Base-by-base conservation (phyloP, 2,329 filamentous ascomycete species). In the Beauveria medogensis region DNA sequence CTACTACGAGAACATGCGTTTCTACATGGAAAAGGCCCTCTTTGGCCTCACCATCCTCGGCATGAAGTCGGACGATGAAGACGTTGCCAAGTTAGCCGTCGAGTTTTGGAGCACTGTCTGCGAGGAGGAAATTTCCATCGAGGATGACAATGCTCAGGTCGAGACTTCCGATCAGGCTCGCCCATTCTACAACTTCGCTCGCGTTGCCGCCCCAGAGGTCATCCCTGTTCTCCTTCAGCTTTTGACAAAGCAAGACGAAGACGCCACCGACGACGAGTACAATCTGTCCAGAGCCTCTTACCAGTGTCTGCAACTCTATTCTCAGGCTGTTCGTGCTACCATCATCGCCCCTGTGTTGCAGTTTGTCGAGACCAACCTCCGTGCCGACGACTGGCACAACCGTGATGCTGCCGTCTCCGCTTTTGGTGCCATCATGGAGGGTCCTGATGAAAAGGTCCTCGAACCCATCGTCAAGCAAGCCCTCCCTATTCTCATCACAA, bases 101-200 rank as follows among this genome's bases (percentile, higher is more conserved):
- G 94, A 99, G 74, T 99, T 99, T 79, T 99, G 94, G 94, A 97
- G 93, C 80, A 97, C 94, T n/a, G 94, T 99, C 54, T 99, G 94
- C 75, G 94, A 99, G 74, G 94, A 99, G 77, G 94, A 99, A 76
- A 93, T 97, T 69, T 89, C 89, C 65, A 97, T 99, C 69, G 94
- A 99, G 72, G 94, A 99, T 71, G 94, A 99, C 75, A 99, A 99
- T 74, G 83, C 86, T 30, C 71, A 82, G 73, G 77, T 82, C 62
- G 91, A 96, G 69, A 91, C 85, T 70, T 85, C 88, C 20, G 87
- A 91, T 61, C 90, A 96, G 75, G 85, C 93, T 77, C 87, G 94
- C 62, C 90, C 91, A 16, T 96, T 94, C 77, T 97, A 94, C 81
- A 95, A 95, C 79, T 99, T 99, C 74, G 91, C 91, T 63, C 87